Evolutionary conservation across 2,329 filamentous ascomycete genomes (phyloP).

Genomic region (Diplodia sapinea): DNA sequence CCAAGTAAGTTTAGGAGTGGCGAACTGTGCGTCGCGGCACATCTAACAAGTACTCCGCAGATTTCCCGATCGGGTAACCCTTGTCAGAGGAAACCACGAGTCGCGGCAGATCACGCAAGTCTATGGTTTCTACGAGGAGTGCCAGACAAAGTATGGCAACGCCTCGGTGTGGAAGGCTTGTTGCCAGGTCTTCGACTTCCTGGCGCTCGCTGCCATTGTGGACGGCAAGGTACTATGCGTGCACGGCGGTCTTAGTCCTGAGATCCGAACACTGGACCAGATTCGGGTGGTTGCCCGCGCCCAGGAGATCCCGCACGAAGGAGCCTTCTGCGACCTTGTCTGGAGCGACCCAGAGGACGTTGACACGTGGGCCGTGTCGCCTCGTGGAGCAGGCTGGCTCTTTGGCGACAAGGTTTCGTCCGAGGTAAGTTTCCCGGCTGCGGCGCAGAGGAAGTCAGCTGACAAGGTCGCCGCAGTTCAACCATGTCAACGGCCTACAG

Average conservation of each 20-base stretch:
- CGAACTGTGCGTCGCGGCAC: background rate
- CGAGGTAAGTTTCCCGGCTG: constrained; percentile 53
- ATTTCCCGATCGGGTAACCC: constrained; percentile 73
- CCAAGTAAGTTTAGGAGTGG: constrained; percentile 59
- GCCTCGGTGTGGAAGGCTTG: constrained; percentile 99
- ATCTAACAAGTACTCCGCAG: constrained; percentile 46
- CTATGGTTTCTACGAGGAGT: constrained; percentile 99
- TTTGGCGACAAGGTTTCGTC: constrained; percentile 75
- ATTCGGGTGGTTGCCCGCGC: constrained; percentile 78
- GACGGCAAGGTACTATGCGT: constrained; percentile 99
- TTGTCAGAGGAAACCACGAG: constrained; percentile 87
- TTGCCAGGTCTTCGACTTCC: constrained; percentile 98
- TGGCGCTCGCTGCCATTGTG: constrained; percentile 94
- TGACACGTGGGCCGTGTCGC: constrained; percentile 73
- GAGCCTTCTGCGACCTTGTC: constrained; percentile 95
- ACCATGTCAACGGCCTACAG: constrained; percentile 74
- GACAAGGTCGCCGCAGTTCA: constrained; percentile 58
- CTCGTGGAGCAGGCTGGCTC: constrained; percentile 70
- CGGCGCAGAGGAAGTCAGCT: constrained; percentile 12
- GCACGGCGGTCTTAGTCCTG: constrained; percentile 95
- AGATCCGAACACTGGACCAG: constrained; percentile 91
- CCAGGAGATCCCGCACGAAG: constrained; percentile 97
- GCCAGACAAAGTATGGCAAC: constrained; percentile 97
- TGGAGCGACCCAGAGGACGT: constrained; percentile 84
- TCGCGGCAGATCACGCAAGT: constrained; percentile 99